Conservation (phyloP, 1,284 basidiomycete species). For the Ustilago bromivora region DNA sequence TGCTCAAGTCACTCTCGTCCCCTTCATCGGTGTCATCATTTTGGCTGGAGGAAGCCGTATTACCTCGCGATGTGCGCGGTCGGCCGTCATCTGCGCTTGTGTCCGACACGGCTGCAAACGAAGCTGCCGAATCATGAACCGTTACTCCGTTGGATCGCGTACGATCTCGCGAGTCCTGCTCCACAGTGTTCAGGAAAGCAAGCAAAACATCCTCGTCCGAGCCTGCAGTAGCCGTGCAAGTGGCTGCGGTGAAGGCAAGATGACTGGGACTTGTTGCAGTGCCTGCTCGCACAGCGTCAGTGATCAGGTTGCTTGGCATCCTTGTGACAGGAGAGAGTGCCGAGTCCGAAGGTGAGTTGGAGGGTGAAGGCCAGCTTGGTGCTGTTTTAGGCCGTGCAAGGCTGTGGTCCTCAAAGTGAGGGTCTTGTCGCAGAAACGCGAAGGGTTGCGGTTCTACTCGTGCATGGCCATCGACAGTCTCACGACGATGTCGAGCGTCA, state of each 20-base stretch:
- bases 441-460: neutral
- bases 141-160: neutral
- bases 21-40: conserved; percentile 13
- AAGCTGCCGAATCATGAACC: neutral
- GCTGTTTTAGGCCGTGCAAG: conserved; percentile 41
- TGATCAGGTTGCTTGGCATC: conserved; percentile 14
- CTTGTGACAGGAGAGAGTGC: conserved; percentile 22
- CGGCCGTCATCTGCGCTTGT: conserved; percentile 21
- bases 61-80: conserved; percentile 40
- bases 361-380: conserved; percentile 33
- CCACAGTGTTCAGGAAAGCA: conserved; percentile 42
- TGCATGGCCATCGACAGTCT: neutral
- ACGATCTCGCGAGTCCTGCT: conserved; percentile 39
- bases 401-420: conserved; percentile 4
- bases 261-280: neutral
- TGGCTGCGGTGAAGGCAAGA: neutral
- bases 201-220: conserved; percentile 36
- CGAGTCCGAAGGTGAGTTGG: conserved; percentile 28
- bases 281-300: neutral
- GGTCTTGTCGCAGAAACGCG: conserved; percentile 10
- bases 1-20: conserved; percentile 9
- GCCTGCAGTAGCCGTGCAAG: neutral
- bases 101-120: neutral
- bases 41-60: conserved; percentile 26
- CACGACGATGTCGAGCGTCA: conserved; percentile 6